Percentiles rank a stretch among this genome's conserved stretches.
Conservation (phyloP, 768 basidiomycete genomes). For the Leucosporidium creatinivorum region DNA sequence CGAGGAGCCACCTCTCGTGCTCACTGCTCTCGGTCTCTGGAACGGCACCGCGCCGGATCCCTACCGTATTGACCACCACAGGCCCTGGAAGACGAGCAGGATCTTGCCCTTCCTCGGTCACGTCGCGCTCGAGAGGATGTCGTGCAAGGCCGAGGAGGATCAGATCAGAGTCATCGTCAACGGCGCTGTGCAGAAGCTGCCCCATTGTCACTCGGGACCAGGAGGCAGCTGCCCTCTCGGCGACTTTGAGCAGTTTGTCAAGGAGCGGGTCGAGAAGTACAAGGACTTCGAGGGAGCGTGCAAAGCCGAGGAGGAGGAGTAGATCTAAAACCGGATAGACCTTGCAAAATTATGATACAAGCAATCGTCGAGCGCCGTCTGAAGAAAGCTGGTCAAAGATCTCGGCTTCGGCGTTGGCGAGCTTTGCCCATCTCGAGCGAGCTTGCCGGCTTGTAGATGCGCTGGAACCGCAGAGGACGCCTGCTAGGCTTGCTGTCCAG, state of each 20-base stretch:
- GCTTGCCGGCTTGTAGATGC: too few relatives aligned
- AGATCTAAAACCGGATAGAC: too few relatives aligned
- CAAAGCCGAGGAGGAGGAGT: conserved; percentile 7
- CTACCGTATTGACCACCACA: conserved; percentile 24
- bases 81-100: conserved; percentile 44
- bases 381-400: too few relatives aligned
- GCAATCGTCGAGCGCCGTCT: too few relatives aligned
- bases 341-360: too few relatives aligned
- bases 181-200: conserved; percentile 41
- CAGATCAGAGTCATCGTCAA: conserved; percentile 44
- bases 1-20: conserved; percentile 44
- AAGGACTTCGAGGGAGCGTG: conserved; percentile 25
- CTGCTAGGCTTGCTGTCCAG: too few relatives aligned
- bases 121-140: conserved; percentile 43
- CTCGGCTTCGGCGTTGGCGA: too few relatives aligned
- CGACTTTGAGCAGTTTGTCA: conserved; percentile 37
- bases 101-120: conserved; percentile 46
- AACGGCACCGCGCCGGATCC: conserved; percentile 38
- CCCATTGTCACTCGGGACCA: conserved; percentile 41
- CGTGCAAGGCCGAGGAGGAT: conserved; percentile 31
- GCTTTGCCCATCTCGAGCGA: too few relatives aligned
- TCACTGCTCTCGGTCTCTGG: conserved; percentile 44
- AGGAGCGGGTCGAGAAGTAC: conserved; percentile 35
- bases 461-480: too few relatives aligned
- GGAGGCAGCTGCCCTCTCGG: conserved; percentile 37